A percentile compares a stretch with the other conserved stretches of the same genome.
These are phyloP conservation scores for Tilletiopsis washingtonensis DNA, from an alignment of 1,284 basidiomycete genomes.

Conservation along the genomic window DNA sequence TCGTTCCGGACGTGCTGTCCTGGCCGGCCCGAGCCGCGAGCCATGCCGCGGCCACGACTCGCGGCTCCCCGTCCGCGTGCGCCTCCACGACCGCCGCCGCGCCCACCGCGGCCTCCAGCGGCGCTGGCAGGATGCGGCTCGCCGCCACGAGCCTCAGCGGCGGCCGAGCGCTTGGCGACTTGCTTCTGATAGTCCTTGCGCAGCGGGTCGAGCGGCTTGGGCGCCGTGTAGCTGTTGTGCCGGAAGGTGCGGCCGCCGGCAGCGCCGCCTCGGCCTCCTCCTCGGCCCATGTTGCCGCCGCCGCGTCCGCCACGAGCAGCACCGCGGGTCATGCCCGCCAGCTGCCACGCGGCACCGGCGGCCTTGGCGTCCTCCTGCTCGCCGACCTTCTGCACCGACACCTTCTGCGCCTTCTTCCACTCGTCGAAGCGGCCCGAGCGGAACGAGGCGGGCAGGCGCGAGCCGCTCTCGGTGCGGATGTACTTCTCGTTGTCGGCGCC, in stretches of 20 bases:
- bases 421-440: constrained; percentile 88
- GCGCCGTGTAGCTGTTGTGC: constrained; percentile 1
- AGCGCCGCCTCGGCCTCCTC: not conserved
- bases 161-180: constrained; percentile 20
- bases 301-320: constrained; percentile 58
- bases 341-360: constrained; percentile 6
- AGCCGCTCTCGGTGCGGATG: constrained; percentile 85
- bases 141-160: constrained; percentile 19
- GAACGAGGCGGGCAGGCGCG: constrained; percentile 84
- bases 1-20: constrained; percentile 62
- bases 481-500: constrained; percentile 92
- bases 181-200: constrained; percentile 3
- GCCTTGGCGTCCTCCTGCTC: constrained; percentile 57
- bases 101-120: constrained; percentile 25
- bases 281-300: constrained; percentile 52
- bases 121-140: not conserved
- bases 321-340: constrained; percentile 5
- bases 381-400: constrained; percentile 68
- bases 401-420: constrained; percentile 74
- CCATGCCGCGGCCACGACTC: constrained; percentile 20
- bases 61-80: constrained; percentile 62
- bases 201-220: constrained; percentile 1
- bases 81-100: constrained; percentile 32
- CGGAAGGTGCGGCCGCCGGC: constrained; percentile 2
- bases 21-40: constrained; percentile 56